These are phyloP conservation scores for Exserohilum turcica DNA, from an alignment of 2,329 filamentous ascomycete genomes.

Conservation along the genomic window DNA sequence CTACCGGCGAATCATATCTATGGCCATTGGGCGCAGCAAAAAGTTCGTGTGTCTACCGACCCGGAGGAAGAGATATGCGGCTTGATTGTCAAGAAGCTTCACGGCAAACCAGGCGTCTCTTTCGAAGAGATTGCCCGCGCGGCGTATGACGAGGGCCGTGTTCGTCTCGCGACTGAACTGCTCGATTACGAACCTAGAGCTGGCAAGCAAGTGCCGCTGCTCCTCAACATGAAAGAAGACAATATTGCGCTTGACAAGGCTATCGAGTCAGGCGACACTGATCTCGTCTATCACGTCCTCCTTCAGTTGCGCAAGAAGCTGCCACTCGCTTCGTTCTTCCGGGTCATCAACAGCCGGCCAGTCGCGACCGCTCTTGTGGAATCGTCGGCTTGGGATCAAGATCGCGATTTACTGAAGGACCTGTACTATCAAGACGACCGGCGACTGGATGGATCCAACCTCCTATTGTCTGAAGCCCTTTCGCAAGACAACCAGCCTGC, in stretches of 20 bases:
- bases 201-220: conserved; percentile 91
- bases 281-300: conserved; percentile 88
- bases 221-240: conserved; percentile 94
- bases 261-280: conserved; percentile 92
- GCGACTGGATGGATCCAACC: conserved; percentile 81
- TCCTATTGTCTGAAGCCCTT: conserved; percentile 85
- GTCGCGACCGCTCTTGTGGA: conserved; percentile 90
- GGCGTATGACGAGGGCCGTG: conserved; percentile 90
- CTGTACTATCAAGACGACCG: conserved; percentile 97
- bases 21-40: conserved; percentile 95
- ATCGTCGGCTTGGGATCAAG: conserved; percentile 77
- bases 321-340: conserved; percentile 88
- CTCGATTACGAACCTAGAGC: conserved; percentile 93
- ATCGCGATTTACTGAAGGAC: conserved; percentile 84
- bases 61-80: conserved; percentile 88
- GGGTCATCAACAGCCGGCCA: conserved; percentile 82
- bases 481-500: conserved; percentile 71
- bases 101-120: conserved; percentile 88
- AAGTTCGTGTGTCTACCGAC: conserved; percentile 82
- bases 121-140: conserved; percentile 93
- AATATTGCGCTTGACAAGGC: conserved; percentile 95
- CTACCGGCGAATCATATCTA: conserved; percentile 89
- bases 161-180: conserved; percentile 85
- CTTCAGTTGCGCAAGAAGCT: conserved; percentile 88
- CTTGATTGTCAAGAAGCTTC: conserved; percentile 82